These are phyloP conservation scores for Apiotrichum sp. DNA, from an alignment of 1,284 basidiomycete species.

Conservation along the genomic window DNA sequence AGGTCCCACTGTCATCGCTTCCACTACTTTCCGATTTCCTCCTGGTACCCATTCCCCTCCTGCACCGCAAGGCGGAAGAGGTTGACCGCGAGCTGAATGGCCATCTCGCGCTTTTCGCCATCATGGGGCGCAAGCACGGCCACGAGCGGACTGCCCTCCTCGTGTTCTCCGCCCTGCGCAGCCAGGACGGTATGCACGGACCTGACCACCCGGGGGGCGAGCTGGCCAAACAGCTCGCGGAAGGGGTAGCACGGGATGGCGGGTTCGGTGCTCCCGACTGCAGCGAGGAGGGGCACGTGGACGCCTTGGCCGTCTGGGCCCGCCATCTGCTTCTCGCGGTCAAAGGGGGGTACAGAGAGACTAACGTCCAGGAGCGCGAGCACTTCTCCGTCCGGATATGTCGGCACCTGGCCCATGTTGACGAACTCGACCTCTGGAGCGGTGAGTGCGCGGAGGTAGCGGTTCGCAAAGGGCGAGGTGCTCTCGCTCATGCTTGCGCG, in stretches of 20 bases:
- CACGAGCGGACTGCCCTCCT: constrained; percentile 3
- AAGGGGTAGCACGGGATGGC: constrained; percentile 17
- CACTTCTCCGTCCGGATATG: constrained; percentile 3
- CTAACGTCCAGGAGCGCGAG: constrained; percentile 13
- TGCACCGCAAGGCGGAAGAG: constrained; percentile 16
- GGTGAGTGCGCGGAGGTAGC: constrained; percentile 6
- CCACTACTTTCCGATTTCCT: constrained; percentile 2
- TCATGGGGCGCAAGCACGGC: constrained; percentile 11
- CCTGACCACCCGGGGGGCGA: neutral
- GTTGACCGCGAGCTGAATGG: constrained; percentile 9
- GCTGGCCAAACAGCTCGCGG: constrained; percentile 6
- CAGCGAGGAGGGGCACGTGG: constrained; percentile 16
- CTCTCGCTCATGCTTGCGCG: too few species aligned
- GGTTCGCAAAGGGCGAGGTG: neutral
- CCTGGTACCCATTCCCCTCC: constrained; percentile 15
- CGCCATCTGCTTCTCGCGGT: constrained; percentile 1
- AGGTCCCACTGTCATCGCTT: too few species aligned
- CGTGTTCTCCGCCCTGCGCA: constrained; percentile 5
- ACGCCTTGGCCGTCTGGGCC: constrained; percentile 10
- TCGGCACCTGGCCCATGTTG: constrained; percentile 18
- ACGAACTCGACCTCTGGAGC: constrained; percentile 12
- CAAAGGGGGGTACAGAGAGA: neutral
- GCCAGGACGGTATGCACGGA: constrained; percentile 4
- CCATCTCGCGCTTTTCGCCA: constrained; percentile 11
- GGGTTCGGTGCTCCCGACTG: constrained; percentile 6